A percentile compares a stretch with the other conserved stretches of the same genome.
phyloP scores from a whole-genome alignment of 129 eudicot species.

The Centaurea solstitialis region DNA sequence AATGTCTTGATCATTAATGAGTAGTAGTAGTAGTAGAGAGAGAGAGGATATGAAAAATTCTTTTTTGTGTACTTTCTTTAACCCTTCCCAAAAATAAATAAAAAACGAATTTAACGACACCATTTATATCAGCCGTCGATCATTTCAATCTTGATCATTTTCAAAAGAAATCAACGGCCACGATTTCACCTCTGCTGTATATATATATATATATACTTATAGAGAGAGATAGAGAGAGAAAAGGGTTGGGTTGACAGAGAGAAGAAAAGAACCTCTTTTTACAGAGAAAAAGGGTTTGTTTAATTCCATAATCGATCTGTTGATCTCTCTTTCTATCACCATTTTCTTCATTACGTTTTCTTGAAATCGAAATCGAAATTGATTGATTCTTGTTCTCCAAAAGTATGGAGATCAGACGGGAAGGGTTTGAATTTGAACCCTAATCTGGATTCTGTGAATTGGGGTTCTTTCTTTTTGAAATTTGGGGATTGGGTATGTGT shows the following conservation, averaged over 20 bases:
- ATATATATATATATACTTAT: too few relatives aligned
- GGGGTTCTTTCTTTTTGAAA: neutral
- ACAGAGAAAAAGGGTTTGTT: conserved; percentile 24
- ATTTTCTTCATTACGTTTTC: too few relatives aligned
- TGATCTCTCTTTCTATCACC: conserved; percentile 11
- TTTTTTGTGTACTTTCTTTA: conserved; percentile 2
- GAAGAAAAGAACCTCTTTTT: conserved; percentile 16
- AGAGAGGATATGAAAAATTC: neutral
- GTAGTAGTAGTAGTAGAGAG: neutral
- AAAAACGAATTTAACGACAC: neutral
- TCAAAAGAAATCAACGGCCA: conserved; percentile 34
- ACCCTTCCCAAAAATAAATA: neutral
- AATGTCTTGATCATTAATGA: neutral
- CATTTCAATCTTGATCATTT: conserved; percentile 16
- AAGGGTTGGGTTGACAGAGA: conserved; percentile 13
- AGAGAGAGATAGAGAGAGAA: conserved; percentile 14
- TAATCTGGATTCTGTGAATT: conserved; percentile 17
- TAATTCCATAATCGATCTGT: conserved; percentile 39
- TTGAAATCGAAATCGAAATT: conserved; percentile 13
- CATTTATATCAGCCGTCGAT: conserved; percentile 18
- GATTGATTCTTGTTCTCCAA: conserved; percentile 3
- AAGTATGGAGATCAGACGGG: conserved; percentile 20
- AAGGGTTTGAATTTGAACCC: neutral
- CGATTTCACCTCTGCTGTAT: conserved; percentile 27
- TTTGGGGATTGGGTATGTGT: conserved; percentile 11